Evolutionary conservation across 345 rosid genomes (phyloP), one percentile per base, ranked within the genome.

Genomic region (Arabis hirsuta): DNA sequence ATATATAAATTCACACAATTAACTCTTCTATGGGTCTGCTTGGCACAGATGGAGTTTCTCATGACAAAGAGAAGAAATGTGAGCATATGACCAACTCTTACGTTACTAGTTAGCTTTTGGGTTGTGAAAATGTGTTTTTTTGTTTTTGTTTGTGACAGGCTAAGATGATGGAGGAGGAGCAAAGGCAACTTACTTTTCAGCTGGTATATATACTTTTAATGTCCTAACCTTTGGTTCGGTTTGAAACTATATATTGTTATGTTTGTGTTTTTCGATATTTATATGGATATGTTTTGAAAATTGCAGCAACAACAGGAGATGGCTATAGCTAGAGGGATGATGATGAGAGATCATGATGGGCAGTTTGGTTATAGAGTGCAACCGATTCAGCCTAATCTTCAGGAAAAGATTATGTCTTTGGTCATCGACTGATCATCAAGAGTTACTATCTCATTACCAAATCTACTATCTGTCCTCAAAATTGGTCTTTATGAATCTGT

Each of bases 241-340:
- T 50, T 60, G 46, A 58, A 58, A 58, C 56, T 62, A 46, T 39
- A 9, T 71, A 69, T 69, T 22, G 22, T 39, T 48, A 64, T 57
- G 19, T 45, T 5, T 59, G 29, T 41, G 6, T 48, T 32, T 34
- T 43, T 20, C 67, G 73, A 58, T 29, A 34, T 53, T 14, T 53
- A 38, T 58, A 31, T 13, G 22, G 29, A 47, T 56, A 53, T 53
- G 57, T 32, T 62, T 72, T 44, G 16, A 36, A 26, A 12, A 39
- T 4, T 42, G 61, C 81, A 83, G 86, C 84, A 81, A 73, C 84
- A 85, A 43, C 84, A 83, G 41, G 84, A 85, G 79, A 71, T 84
- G 74, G 87, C 78, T 6, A 78, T 82, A 72, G 87, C 78, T 32
- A 80, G 83, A 43, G 83, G 73, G 32, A 74, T 82, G 78, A 82